Evolutionary conservation across 2,329 filamentous ascomycete species (phyloP).

Genomic region (Pyrenochaeta sp.): DNA sequence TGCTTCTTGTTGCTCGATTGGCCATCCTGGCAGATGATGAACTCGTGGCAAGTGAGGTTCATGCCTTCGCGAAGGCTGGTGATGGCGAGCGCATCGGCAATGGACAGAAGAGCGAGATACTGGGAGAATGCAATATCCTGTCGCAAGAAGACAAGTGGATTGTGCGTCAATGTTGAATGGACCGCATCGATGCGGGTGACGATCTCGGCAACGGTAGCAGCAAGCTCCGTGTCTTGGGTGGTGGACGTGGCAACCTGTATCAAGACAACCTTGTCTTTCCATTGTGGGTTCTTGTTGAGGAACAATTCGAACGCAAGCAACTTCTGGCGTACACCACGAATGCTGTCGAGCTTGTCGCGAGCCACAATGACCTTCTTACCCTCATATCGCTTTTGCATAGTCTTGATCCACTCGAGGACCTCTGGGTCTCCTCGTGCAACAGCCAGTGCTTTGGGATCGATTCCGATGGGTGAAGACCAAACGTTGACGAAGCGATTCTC

Average conservation of each 20-base stretch:
- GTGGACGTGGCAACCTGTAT: conserved; percentile 94
- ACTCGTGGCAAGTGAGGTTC: conserved; percentile 96
- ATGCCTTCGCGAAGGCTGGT: conserved; percentile 95
- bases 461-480: conserved; percentile 84
- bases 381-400: conserved; percentile 82
- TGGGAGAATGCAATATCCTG: conserved; percentile 94
- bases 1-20: conserved; percentile 75
- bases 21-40: conserved; percentile 90
- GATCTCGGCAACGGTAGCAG: conserved; percentile 89
- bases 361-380: conserved; percentile 92
- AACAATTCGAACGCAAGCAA: conserved; percentile 91
- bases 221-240: conserved; percentile 85
- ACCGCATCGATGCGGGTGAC: conserved; percentile 92
- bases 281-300: conserved; percentile 90
- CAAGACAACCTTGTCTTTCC: conserved; percentile 84
- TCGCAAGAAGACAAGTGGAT: conserved; percentile 91
- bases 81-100: conserved; percentile 92
- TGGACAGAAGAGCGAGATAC: conserved; percentile 88
- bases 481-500: conserved; percentile 95
- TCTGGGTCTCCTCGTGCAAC: conserved; percentile 74
- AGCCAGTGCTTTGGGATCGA: conserved; percentile 80
- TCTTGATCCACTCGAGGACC: conserved; percentile 79
- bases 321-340: conserved; percentile 93
- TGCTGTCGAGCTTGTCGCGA: conserved; percentile 90
- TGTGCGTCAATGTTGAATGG: conserved; percentile 89